These are phyloP conservation scores for Acarospora socialis DNA, from an alignment of 2,329 filamentous ascomycete genomes.

Conservation along the genomic window DNA sequence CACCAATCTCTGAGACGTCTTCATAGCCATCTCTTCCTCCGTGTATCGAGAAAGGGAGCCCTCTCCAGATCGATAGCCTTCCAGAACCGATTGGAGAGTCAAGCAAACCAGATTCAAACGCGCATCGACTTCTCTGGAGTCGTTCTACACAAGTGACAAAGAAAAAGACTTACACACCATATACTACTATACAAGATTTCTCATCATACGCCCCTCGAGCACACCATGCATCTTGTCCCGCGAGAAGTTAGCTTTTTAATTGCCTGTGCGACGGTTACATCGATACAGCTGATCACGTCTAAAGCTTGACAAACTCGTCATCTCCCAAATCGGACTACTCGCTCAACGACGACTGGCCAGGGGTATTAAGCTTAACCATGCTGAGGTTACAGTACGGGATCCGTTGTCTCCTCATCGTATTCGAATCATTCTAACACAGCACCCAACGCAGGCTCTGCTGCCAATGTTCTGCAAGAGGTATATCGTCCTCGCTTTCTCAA, in stretches of 20 bases:
- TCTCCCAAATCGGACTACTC: slow-evolving; percentile 72
- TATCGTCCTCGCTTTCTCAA: slow-evolving; percentile 8
- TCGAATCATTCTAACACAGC: slow-evolving; percentile 1
- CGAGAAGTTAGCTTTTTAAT: slow-evolving; percentile 9
- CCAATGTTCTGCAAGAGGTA: slow-evolving; percentile 79
- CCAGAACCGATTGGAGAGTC: too few species aligned
- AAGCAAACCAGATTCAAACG: too few species aligned
- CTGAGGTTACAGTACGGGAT: slow-evolving; percentile 58
- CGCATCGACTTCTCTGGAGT: too few species aligned
- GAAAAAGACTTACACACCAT: too few species aligned
- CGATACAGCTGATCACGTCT: not conserved
- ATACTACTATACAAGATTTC: too few species aligned
- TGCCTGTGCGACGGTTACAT: not conserved
- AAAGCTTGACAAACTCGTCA: slow-evolving; percentile 88
- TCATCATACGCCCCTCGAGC: too few species aligned
- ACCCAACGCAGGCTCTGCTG: slow-evolving; percentile 1
- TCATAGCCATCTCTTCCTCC: too few species aligned
- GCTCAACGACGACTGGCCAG: slow-evolving; percentile 77
- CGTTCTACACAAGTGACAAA: too few species aligned
- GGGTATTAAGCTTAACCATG: slow-evolving; percentile 76
- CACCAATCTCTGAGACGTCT: too few species aligned
- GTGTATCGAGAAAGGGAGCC: too few species aligned
- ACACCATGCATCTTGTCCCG: slow-evolving; percentile 13
- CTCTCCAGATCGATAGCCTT: too few species aligned
- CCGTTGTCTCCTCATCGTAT: slow-evolving; percentile 9